Base-by-base conservation (phyloP, 371 early-diverging fungal species). In the Rhizomucor miehei region DNA sequence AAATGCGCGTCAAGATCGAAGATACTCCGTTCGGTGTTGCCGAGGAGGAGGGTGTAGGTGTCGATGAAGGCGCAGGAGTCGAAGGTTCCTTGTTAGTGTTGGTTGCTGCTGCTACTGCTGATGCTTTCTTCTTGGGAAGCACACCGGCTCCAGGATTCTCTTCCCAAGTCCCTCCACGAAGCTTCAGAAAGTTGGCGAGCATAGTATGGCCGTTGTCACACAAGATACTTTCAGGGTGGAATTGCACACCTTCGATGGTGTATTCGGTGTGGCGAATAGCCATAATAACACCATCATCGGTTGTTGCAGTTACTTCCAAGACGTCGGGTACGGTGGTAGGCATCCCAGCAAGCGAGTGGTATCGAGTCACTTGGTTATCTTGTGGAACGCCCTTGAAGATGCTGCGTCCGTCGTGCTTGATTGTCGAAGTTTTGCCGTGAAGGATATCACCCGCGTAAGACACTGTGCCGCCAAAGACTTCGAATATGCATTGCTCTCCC, bases 401-500 rank as follows among this genome's bases (percentile, higher is more conserved):
- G 29, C 97, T 94, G 57, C 84, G 84, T 29, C 86, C 91, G 63
- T 97, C 97, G 61, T 98, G 98, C 21, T 73, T 79, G 51, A 98
- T 84, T 9, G 82, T 75, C 3, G 89, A 86, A 8, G 93, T 91
- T 69, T 98, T 97, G 23, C 98, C 98, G 58, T 98, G 98, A 43
- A 94, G 82, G 63, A 95, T 92, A 69, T 92, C 92, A 52, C 96
- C 97, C 2, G 94, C 93, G 61, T 81, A 86, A 0, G 81, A 86
- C 9, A 98, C 97, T 2, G 81, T 82, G 29, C 97, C 97, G 36
- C 98, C 98, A 67, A 85, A 97, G 37, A 89, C 77, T 73, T 95
- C 94, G 69, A 82, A 95, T 84, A 98, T 95, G 75, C 90, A 90
- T 74, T 98, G 98, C 62, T 93, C 86, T 23, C 98, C 98, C 62